Base-by-base conservation (phyloP, 2,329 filamentous ascomycete species). In the Ambrosiella beaveri region DNA sequence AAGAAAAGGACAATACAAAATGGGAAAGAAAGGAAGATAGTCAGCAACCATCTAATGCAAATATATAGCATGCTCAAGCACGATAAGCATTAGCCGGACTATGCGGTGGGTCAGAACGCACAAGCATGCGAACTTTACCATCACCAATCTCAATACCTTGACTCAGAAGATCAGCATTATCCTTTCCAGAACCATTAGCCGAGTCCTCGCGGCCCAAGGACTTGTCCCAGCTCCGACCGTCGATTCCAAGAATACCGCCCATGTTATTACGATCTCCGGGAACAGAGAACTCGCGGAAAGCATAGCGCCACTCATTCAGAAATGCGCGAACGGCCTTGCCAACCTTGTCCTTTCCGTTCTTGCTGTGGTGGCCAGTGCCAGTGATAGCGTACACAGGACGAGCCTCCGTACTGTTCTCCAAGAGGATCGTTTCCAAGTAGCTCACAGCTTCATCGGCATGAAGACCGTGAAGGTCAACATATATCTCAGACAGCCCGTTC, bases 331-430 rank as follows among this genome's bases (percentile, higher is more conserved):
- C 84, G 1, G 90, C 89, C 71, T 95, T 95, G 67, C 91, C 91
- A 40, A 98, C 88, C 72, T 98, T 98, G 71, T 98, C 93, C 70
- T 97, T 97, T 65, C 93, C 91, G 67, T 96, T 96, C 75, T 97
- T 97, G 69, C 88, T 95, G 71, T 98, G 93, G 66, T 97, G 90
- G 2, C 91, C 93, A 0, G 91, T 97, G 50, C 93, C 93, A 1
- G 90, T 96, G 68, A 98, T 97, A 63, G 90, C 90, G 68, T 97
- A 98, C 47, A 98, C 79, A 2, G 91, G 86, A 19, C 82, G 79
- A 40, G 77, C 77, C 64, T 86, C 82, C 63, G 81, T 77, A 63
- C 77, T 79, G 66, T 96, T 93, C 66, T 94, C 88, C 62, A 90
- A 75, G 19, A 98, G 81, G 44, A 94, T 86, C 62, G 85, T 84